phyloP scores from a whole-genome alignment of 768 basidiomycete genomes.

The Asterophora parasitica region DNA sequence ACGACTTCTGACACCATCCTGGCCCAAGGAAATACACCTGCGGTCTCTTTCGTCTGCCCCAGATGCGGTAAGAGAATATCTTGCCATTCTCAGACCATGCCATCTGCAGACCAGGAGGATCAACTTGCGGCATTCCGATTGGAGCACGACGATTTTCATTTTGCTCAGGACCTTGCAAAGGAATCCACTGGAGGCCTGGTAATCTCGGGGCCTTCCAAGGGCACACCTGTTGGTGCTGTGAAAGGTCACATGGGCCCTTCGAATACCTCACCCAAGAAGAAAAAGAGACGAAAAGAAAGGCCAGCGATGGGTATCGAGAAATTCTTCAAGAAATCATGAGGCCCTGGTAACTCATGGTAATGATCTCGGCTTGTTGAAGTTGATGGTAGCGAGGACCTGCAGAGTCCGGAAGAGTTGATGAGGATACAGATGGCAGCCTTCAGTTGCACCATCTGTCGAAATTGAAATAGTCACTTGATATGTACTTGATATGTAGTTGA shows the following conservation, averaged over 20 bases:
- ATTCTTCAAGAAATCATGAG: conserved; percentile 16
- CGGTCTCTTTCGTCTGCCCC: conserved; percentile 42
- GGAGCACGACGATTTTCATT: conserved; percentile 90
- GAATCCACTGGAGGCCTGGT: conserved; percentile 24
- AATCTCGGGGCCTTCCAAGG: conserved; percentile 13
- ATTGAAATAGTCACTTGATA: background rate
- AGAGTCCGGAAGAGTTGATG: too few relatives aligned
- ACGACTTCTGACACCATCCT: background rate
- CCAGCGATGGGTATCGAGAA: conserved; percentile 15
- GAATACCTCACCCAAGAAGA: conserved; percentile 15
- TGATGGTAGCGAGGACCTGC: too few relatives aligned
- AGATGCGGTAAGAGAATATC: conserved; percentile 50
- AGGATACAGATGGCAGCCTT: too few relatives aligned
- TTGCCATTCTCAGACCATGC: conserved; percentile 19
- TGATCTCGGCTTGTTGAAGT: too few relatives aligned
- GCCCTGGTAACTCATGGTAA: background rate
- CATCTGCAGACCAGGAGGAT: conserved; percentile 28
- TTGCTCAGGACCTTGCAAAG: conserved; percentile 71
- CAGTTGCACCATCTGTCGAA: too few relatives aligned
- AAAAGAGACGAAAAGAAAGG: conserved; percentile 14
- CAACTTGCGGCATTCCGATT: conserved; percentile 39
- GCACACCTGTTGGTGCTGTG: background rate
- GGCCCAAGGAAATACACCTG: conserved; percentile 2
- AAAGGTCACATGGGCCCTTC: conserved; percentile 4
- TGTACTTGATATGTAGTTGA: background rate